phyloP scores from a whole-genome alignment of 306 rosid species.

The Quercus bicolor region DNA sequence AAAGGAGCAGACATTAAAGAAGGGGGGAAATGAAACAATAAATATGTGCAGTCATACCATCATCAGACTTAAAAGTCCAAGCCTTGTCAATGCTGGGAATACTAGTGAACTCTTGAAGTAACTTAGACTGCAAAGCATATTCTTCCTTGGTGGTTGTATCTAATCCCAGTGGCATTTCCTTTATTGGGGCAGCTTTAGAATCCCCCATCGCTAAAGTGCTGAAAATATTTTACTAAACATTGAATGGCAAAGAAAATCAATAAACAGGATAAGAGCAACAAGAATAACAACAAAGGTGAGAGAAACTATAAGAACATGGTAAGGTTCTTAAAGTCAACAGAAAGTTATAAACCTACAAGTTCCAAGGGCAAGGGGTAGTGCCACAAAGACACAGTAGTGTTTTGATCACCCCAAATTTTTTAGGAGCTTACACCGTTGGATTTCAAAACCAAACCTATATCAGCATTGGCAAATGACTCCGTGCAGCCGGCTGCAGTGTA shows the following conservation, averaged over 20 bases:
- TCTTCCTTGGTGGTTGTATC: conserved; percentile 59
- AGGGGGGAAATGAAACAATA: not conserved
- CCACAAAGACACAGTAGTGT: not conserved
- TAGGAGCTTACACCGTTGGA: not conserved
- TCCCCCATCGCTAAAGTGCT: conserved; percentile 49
- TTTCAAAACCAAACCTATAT: not conserved
- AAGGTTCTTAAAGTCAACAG: not conserved
- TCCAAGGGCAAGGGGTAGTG: not conserved
- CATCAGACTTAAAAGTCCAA: conserved; percentile 58
- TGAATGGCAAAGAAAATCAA: not conserved
- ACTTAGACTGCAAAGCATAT: conserved; percentile 53
- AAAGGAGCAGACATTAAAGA: not conserved
- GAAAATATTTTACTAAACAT: conserved; percentile 33
- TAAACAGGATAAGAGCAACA: not conserved
- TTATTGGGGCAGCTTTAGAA: conserved; percentile 26
- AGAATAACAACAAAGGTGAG: not conserved
- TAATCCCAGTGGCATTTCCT: conserved; percentile 48
- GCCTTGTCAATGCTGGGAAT: conserved; percentile 72
- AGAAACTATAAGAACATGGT: not conserved
- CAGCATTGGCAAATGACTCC: not conserved
- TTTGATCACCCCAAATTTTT: not conserved
- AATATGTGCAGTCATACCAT: conserved; percentile 33
- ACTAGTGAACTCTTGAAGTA: conserved; percentile 62
- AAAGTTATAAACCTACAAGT: not conserved
- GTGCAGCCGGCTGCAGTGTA: not conserved